A percentile compares a stretch with the other conserved stretches of the same genome.
Conservation (phyloP, 495 filamentous ascomycete species). For the Rostrohypoxylon terebratum region DNA sequence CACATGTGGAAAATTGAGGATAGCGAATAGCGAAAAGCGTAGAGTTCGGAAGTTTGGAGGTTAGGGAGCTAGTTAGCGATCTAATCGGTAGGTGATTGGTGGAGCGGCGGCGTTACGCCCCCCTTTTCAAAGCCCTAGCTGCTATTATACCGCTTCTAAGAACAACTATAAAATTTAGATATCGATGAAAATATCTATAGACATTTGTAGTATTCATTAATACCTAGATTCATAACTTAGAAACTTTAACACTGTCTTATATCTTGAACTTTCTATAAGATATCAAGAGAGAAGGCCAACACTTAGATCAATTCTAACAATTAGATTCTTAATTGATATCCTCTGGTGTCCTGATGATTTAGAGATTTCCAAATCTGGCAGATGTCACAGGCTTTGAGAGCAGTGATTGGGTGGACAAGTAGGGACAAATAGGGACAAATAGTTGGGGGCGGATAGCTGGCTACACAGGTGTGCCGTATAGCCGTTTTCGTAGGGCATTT, state of each 20-base stretch:
- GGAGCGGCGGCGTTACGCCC: neutral
- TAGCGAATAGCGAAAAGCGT: neutral
- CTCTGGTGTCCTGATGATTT: neutral
- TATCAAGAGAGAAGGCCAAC: neutral
- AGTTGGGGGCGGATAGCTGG: neutral
- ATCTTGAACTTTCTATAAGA: neutral
- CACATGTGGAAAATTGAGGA: no score
- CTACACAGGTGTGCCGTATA: neutral
- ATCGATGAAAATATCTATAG: no score
- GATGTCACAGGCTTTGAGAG: neutral
- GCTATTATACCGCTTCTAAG: neutral
- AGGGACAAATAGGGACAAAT: no score
- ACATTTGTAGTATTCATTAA: no score
- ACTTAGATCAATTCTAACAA: neutral
- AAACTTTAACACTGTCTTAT: no score
- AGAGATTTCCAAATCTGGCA: neutral
- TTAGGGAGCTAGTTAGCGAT: neutral
- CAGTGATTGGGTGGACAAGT: neutral
- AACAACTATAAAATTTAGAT: neutral
- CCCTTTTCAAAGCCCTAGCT: neutral
- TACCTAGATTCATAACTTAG: no score
- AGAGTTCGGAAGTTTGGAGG: neutral
- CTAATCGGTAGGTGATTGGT: neutral
- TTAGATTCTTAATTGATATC: no score
- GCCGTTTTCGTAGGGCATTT: neutral